These are phyloP conservation scores for Rhodofomes roseus DNA, from an alignment of 1,284 basidiomycete genomes.

Conservation along the genomic window DNA sequence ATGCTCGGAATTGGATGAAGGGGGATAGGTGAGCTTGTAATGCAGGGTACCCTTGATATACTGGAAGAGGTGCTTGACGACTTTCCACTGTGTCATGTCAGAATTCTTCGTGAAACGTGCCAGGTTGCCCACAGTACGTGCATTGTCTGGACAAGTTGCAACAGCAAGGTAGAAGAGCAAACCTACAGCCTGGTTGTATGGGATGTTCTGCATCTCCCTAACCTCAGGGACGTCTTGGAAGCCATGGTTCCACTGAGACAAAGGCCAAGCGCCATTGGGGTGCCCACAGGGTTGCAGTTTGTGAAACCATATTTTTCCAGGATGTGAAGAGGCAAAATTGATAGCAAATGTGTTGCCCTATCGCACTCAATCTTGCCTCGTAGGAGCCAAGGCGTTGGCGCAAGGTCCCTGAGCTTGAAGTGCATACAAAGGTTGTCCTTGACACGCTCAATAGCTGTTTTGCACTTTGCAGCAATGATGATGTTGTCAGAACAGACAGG, in stretches of 20 bases:
- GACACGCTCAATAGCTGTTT: no score
- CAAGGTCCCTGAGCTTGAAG: no score
- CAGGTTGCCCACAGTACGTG: slow-evolving; percentile 8
- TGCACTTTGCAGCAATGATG: no score
- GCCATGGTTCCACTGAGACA: neutral
- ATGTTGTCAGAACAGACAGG: slow-evolving; percentile 11
- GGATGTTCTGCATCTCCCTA: neutral
- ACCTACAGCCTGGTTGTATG: slow-evolving; percentile 26
- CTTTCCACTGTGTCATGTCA: slow-evolving; percentile 16
- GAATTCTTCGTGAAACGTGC: slow-evolving; percentile 12
- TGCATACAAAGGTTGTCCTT: no score
- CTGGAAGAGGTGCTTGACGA: slow-evolving; percentile 9
- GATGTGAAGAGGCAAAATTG: no score
- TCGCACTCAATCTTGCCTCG: no score
- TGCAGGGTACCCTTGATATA: neutral
- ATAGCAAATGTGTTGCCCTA: no score
- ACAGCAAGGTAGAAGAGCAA: slow-evolving; percentile 29
- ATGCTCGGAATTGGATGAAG: neutral
- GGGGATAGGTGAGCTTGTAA: neutral
- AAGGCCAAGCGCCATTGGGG: slow-evolving; percentile 26
- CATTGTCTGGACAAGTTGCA: slow-evolving; percentile 13
- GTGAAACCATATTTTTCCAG: no score
- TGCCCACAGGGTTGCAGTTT: slow-evolving; percentile 15
- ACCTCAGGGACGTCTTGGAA: neutral
- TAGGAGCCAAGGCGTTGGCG: no score